These are phyloP conservation scores for Leptographium wingfieldii DNA, from an alignment of 2,329 filamentous ascomycete species.

Conservation along the genomic window DNA sequence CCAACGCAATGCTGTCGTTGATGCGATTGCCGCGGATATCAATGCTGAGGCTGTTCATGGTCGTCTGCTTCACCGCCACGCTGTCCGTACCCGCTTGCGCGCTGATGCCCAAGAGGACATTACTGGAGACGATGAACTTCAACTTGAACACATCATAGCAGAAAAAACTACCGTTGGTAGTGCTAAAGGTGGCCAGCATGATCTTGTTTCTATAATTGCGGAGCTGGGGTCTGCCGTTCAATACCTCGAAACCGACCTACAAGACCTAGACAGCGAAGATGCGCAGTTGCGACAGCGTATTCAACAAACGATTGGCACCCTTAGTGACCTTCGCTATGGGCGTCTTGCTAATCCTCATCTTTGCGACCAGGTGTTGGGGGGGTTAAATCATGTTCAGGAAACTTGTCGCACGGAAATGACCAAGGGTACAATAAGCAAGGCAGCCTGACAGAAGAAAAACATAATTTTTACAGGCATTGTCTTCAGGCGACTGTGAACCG, in stretches of 20 bases:
- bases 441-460: neutral
- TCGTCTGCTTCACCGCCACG: conserved; percentile 42
- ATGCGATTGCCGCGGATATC: conserved; percentile 54
- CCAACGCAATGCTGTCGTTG: conserved; percentile 56
- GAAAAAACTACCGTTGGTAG: too few species aligned
- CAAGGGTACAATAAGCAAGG: neutral
- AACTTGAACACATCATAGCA: conserved; percentile 44
- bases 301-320: conserved; percentile 51
- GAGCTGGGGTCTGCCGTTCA: conserved; percentile 55
- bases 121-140: conserved; percentile 52
- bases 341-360: conserved; percentile 54
- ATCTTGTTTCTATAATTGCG: conserved; percentile 48
- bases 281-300: conserved; percentile 46
- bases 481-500: too few species aligned
- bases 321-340: conserved; percentile 77
- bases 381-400: conserved; percentile 50
- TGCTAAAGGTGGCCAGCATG: conserved; percentile 17
- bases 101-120: conserved; percentile 37
- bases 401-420: conserved; percentile 29
- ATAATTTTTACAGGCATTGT: neutral
- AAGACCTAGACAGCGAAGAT: conserved; percentile 52
- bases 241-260: conserved; percentile 56
- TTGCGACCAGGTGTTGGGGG: conserved; percentile 53
- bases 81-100: conserved; percentile 39
- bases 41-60: conserved; percentile 48